A percentile compares a stretch with the other conserved stretches of the same genome.
Evolutionary conservation across 2,329 filamentous ascomycete species (phyloP).

Genomic region (Lachnum nothofagi): DNA sequence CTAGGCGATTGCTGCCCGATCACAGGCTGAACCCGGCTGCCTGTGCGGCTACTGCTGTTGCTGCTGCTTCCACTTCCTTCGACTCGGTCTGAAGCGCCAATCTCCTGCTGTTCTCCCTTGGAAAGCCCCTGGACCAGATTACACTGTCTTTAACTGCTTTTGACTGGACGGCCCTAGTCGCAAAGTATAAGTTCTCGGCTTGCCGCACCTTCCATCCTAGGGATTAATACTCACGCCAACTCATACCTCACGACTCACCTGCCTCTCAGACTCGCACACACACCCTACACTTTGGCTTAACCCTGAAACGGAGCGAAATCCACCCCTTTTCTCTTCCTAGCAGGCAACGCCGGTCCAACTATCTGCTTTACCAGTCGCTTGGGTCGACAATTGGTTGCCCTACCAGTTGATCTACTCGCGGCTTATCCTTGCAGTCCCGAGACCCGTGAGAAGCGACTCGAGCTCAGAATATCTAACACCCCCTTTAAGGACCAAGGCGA

Average conservation of each 20-base stretch:
- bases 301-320: slow-evolving; percentile 18
- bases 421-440: slow-evolving; percentile 17
- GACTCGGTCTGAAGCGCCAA: neutral
- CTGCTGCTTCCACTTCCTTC: neutral
- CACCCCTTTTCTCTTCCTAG: slow-evolving; percentile 15
- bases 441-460: slow-evolving; percentile 10
- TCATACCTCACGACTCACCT: slow-evolving; percentile 5
- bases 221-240: slow-evolving; percentile 10
- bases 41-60: neutral
- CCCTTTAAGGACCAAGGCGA: slow-evolving; percentile 14
- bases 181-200: slow-evolving; percentile 25
- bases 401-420: slow-evolving; percentile 16
- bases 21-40: slow-evolving; percentile 24
- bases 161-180: slow-evolving; percentile 3
- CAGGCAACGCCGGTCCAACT: slow-evolving; percentile 20
- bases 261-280: neutral
- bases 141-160: neutral
- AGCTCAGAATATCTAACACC: slow-evolving; percentile 19
- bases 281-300: slow-evolving; percentile 14
- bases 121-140: neutral
- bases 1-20: slow-evolving; percentile 29
- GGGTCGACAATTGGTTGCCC: slow-evolving; percentile 22
- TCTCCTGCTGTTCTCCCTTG: neutral
- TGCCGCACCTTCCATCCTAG: slow-evolving; percentile 22
- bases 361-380: slow-evolving; percentile 8